Evolutionary conservation across 352 stramenopile genomes (phyloP), one percentile per base, ranked within the genome.

Genomic region (Phytophthora parvispora): DNA sequence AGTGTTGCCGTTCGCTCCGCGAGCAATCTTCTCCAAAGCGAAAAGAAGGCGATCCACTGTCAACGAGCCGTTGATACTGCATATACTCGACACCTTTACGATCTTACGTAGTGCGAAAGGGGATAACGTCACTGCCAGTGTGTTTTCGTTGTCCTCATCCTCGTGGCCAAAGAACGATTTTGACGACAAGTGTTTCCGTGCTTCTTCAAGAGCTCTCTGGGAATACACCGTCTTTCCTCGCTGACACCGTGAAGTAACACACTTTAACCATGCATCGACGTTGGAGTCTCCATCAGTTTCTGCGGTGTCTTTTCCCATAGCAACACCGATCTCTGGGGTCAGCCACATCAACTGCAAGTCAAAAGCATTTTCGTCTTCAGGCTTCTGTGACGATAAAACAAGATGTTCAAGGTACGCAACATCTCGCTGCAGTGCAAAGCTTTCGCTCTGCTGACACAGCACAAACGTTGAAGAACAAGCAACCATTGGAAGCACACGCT

Each of bases 341-440:
- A 87, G 61, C 50, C 66, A 75, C 22, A 59, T 68, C 15, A 89
- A 60, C 61, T 84, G 52, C 31, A 82, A 36, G 27, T 83, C 72
- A 13, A 32, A 48, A 18, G 22, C 58, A 9, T 67, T 52, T 31
- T 12, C 34, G 28, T 63, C 50, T 28, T 68, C 38, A 34, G 62
- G 32, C 6, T 50, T 51, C 31, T 67, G 64, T 24, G 68, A 67
- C 34, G 56, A 70, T 15, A 72, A n/a, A 54, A 93, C 53, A 7
- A 93, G 66, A 31, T 92, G 80, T 61, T 95, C 87, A 13, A 90
- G 57, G 40, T 90, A 92, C 3, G 71, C 74, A 31, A 90, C 64
- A 40, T 95, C 85, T 31, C 84, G 82, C 45, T 87, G 78, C 8
- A 93, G 27, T 51, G 83, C 69, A 43, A 89, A 80, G 2, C 16